Conservation (phyloP, 495 filamentous ascomycete genomes). For the Xylaria longipes region DNA sequence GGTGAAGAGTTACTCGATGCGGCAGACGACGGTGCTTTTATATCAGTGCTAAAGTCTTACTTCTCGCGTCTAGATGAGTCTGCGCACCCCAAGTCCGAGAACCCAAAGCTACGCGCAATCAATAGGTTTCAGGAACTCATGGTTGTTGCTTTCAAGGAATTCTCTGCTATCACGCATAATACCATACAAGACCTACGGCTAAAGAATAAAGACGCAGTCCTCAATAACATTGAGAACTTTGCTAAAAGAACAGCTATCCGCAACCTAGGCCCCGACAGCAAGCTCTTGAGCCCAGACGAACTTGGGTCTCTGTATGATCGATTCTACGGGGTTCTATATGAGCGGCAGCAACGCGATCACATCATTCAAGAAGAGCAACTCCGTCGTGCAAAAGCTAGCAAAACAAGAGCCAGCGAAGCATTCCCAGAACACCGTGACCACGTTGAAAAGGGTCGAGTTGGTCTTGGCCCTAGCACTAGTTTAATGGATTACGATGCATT, state of each 20-base stretch:
- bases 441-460: constrained; percentile 81
- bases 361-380: constrained; percentile 78
- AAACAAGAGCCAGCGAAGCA: constrained; percentile 59
- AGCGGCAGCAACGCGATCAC: constrained; percentile 81
- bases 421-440: constrained; percentile 48
- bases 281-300: constrained; percentile 82
- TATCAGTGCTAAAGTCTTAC: constrained; percentile 93
- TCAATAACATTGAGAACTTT: constrained; percentile 95
- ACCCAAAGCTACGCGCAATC: constrained; percentile 88
- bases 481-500: constrained; percentile 97
- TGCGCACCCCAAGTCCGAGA: constrained; percentile 92
- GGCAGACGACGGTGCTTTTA: constrained; percentile 93
- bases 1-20: constrained; percentile 97
- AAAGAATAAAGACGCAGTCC: constrained; percentile 89
- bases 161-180: constrained; percentile 90
- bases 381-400: constrained; percentile 63
- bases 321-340: constrained; percentile 89
- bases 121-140: constrained; percentile 97
- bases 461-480: constrained; percentile 83
- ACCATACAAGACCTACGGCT: constrained; percentile 87
- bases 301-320: constrained; percentile 88
- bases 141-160: constrained; percentile 98
- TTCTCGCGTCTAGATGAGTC: constrained; percentile 93
- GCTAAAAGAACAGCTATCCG: constrained; percentile 95
- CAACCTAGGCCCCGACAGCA: constrained; percentile 95